phyloP scores from a whole-genome alignment of 331 rosid species.

The Stylosanthes scabra region DNA sequence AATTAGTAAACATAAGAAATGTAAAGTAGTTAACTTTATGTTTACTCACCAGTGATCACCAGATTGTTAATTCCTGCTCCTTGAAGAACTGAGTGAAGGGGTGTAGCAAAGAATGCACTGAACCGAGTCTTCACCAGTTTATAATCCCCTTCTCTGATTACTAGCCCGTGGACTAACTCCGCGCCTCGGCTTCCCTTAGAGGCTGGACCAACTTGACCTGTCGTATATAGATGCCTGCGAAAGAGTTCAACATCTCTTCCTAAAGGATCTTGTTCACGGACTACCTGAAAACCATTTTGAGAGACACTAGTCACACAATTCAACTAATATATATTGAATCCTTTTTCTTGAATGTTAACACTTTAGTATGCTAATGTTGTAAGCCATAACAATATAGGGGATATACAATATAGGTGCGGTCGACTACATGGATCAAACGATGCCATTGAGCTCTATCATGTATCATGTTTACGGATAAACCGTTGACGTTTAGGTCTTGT shows the following conservation, averaged over 20 bases:
- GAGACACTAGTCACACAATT: slow-evolving; percentile 20
- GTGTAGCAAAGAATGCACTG: slow-evolving; percentile 90
- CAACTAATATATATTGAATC: slow-evolving; percentile 1
- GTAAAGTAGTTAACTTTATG: neutral
- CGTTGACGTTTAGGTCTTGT: too few relatives aligned
- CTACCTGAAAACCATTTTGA: slow-evolving; percentile 55
- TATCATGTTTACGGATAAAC: too few relatives aligned
- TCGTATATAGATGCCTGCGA: slow-evolving; percentile 65
- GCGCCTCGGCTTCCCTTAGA: slow-evolving; percentile 72
- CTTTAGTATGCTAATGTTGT: too few relatives aligned
- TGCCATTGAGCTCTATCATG: too few relatives aligned
- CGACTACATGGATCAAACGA: too few relatives aligned
- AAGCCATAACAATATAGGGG: too few relatives aligned
- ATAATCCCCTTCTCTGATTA: slow-evolving; percentile 81
- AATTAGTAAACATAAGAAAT: slow-evolving; percentile 22
- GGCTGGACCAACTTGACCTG: slow-evolving; percentile 61
- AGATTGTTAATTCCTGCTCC: slow-evolving; percentile 65
- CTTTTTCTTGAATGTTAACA: slow-evolving; percentile 21
- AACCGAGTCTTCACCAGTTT: slow-evolving; percentile 87
- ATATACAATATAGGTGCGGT: too few relatives aligned
- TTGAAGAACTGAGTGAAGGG: slow-evolving; percentile 78
- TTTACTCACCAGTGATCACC: slow-evolving; percentile 68
- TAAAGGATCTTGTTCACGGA: slow-evolving; percentile 83
- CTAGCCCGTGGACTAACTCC: slow-evolving; percentile 80
- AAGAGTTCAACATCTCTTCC: slow-evolving; percentile 95